A percentile compares a stretch with the other conserved stretches of the same genome.
These are phyloP conservation scores for Sporisorium graminicola DNA, from an alignment of 1,284 basidiomycete species.

Conservation along the genomic window DNA sequence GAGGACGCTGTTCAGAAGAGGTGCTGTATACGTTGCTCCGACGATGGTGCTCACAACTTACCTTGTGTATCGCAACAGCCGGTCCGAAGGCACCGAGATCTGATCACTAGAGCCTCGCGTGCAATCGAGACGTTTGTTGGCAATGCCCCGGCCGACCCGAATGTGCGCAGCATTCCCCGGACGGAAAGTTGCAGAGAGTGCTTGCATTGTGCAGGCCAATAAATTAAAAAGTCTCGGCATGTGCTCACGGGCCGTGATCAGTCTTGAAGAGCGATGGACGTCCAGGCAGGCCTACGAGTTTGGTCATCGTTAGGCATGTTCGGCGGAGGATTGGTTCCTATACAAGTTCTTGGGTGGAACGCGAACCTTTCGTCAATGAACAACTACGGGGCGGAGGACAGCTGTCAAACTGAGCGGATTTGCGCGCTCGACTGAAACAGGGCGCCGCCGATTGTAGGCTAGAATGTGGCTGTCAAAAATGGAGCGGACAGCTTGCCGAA, in stretches of 20 bases:
- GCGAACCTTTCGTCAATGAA: neutral
- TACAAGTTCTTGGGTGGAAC: neutral
- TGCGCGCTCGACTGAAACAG: slow-evolving; percentile 23
- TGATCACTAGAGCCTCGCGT: neutral
- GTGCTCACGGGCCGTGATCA: neutral
- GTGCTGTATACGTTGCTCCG: neutral
- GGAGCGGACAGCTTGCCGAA: slow-evolving; percentile 7
- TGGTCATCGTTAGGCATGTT: neutral
- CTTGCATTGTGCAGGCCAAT: neutral
- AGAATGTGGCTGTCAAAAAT: slow-evolving; percentile 4
- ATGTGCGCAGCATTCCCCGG: slow-evolving; percentile 24
- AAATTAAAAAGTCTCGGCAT: neutral
- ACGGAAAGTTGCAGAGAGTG: slow-evolving; percentile 13
- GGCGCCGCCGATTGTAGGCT: neutral
- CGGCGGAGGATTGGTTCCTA: neutral
- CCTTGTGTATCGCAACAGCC: neutral
- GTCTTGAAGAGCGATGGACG: neutral
- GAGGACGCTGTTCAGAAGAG: neutral
- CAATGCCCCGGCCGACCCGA: neutral
- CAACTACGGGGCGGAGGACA: neutral
- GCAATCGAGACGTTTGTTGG: neutral
- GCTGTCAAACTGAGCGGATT: slow-evolving; percentile 16
- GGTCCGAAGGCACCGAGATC: neutral
- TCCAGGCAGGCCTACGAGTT: neutral
- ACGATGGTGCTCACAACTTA: neutral